Base-by-base conservation (phyloP, 306 rosid species). In the Sophora flavescens region DNA sequence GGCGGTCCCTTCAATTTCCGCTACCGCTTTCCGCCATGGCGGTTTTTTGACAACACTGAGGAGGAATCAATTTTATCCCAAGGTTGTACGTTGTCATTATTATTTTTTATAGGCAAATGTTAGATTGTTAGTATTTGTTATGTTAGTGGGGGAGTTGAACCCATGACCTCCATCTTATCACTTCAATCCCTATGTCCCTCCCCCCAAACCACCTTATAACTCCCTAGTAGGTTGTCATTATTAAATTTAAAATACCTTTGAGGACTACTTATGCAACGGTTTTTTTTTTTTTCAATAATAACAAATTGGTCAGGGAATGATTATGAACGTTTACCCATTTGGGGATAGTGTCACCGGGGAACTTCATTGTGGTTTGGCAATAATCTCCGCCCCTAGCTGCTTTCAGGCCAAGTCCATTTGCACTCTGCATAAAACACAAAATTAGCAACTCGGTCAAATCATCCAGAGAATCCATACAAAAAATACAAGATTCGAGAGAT, bases 401-500 rank as follows among this genome's bases (percentile, higher is more conserved):
- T 84, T 83, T 82, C 64, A 96, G 86, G 28, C 98, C 99, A 74
- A 92, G 90, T 59, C 99, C 99, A 89, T 96, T 96, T 35, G 84
- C 87, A 63, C 87, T 89, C 99, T 96, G 88, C 85, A 83, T 41
- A 80, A 73, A 81, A 28, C 48, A 72, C 66, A 44, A 72, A 51
- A 26, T 57, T 68, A 58, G 72, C 56, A 28, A 38, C 35, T 57
- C 53, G n/a, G 71, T 41, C 48, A 35, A 75, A 36, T 14, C 42
- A 35, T 64, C 33, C 72, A 58, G 63, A 41, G 30, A 41, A 51
- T 33, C 6, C 78, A 68, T 18, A 61, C 60, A 16, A 4, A 44
- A 12, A 39, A 52, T 17, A 48, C 33, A 47, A 39, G 36, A 64
- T 48, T 63, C 6, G 61, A 14, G 41, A 71, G 17, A 56, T 4